Conservation (phyloP, 768 basidiomycete genomes). For the Pulveroboletus sp. region DNA sequence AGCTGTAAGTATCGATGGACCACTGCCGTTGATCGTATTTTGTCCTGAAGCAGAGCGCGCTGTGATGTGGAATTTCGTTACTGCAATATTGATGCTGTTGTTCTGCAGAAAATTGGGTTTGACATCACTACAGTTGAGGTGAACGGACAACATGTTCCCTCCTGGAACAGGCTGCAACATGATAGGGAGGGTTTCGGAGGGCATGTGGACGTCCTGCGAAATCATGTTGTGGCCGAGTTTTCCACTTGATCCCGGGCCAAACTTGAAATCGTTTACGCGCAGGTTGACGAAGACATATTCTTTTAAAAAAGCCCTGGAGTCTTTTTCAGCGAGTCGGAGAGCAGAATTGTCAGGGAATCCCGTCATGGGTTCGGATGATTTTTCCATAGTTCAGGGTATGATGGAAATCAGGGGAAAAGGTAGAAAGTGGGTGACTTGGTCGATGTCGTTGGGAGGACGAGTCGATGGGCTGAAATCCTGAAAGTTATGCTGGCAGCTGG, state of each 20-base stretch:
- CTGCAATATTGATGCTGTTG: neutral
- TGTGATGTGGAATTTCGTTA: neutral
- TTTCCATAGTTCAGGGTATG: too few species aligned
- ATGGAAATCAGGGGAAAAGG: too few species aligned
- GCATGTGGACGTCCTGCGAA: neutral
- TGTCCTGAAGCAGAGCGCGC: neutral
- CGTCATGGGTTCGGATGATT: too few species aligned
- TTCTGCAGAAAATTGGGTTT: neutral
- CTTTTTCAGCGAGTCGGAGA: neutral
- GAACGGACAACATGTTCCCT: conserved; percentile 1
- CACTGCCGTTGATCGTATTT: neutral
- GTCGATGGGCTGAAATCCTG: too few species aligned
- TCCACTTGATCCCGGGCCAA: neutral
- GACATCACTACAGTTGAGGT: conserved; percentile 3
- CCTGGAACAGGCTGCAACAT: neutral
- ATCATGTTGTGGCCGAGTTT: conserved; percentile 5
- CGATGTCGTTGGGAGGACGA: too few species aligned
- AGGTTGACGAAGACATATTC: neutral
- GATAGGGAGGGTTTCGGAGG: neutral
- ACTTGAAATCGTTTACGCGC: conserved; percentile 6
- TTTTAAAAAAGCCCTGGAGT: too few species aligned
- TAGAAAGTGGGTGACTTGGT: too few species aligned
- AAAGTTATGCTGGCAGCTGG: too few species aligned
- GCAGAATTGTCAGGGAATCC: too few species aligned
- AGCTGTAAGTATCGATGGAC: conserved; percentile 1